Evolutionary conservation across 345 rosid species (phyloP), one percentile per base, ranked within the genome.

Genomic region (Eucalyptus lansdowneana): DNA sequence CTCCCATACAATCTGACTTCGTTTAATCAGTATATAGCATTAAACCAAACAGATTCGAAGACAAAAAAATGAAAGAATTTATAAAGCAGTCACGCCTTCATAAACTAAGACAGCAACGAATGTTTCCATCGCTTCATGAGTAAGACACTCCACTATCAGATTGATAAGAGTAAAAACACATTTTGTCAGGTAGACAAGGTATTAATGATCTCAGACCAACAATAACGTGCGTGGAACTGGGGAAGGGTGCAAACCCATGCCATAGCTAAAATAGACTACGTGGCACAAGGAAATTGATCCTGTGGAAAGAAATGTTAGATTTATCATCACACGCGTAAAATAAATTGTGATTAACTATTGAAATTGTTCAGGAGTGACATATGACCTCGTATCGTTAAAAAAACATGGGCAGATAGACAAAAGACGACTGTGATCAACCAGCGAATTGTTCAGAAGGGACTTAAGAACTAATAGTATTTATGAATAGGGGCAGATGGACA

Each of bases 21-120:
- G 56, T 1, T 49, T 86, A 31, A 89, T 31, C 45, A 83, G 54
- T 80, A 42, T 37, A 87, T 87, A 88, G 86, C 54, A 31, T 31
- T 69, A 69, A 81, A 67, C 12, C 12, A 60, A 16, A 87, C 27
- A 42, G 22, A 29, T 51, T 51, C 22, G 0, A 51, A 51, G 29
- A 86, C 67, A 14, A 88, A 17, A 54, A 92, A 65, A 51, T 51
- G 37, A 29, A 67, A 54, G 50, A 50, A 86, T 45, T 40, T 76
- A 87, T 14, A 9, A 56, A 80, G 81, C 42, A 50, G 40, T 37
- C 81, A 4, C 34, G 95, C 98, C 99, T 94, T 96, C 99, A 86
- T 95, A 95, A 86, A 96, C 97, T 90, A 98, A 93, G 31, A 96
- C 99, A 25, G 99, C 94, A 87, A 98, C 95, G 91, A 97, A 98